A percentile compares a stretch with the other conserved stretches of the same genome.
These are phyloP conservation scores for Diutina mesorugosa DNA, from an alignment of 1,139 yeast species.

Conservation along the genomic window DNA sequence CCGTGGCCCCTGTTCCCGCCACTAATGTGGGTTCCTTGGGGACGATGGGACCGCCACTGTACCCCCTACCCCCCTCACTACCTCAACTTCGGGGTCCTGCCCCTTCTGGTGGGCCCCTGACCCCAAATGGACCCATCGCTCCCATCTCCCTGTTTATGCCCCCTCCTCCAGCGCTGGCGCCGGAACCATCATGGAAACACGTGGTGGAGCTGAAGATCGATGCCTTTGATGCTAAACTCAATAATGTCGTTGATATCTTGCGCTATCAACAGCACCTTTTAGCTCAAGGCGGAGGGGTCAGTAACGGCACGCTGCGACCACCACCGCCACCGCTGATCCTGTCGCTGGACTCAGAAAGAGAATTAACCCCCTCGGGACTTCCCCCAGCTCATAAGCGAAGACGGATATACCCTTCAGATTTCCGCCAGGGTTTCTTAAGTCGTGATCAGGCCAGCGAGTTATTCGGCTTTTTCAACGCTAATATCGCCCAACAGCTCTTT, in stretches of 20 bases:
- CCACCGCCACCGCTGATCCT: background rate
- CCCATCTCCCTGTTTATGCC: background rate
- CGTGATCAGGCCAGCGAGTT: constrained; percentile 36
- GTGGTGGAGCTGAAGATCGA: constrained; percentile 32
- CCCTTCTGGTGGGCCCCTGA: background rate
- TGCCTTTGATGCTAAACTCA: constrained; percentile 33
- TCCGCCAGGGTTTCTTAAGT: constrained; percentile 21
- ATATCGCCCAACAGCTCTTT: constrained; percentile 52
- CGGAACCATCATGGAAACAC: constrained; percentile 21
- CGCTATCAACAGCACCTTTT: constrained; percentile 3
- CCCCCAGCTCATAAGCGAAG: background rate
- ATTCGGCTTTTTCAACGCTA: constrained; percentile 37
- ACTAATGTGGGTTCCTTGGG: background rate
- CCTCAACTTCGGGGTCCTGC: background rate
- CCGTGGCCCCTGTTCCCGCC: background rate
- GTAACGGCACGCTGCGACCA: constrained; percentile 2
- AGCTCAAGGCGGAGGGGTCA: background rate
- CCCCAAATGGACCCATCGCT: background rate
- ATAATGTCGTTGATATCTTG: constrained; percentile 26
- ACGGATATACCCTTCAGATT: constrained; percentile 15
- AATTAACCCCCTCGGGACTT: background rate
- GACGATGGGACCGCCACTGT: background rate
- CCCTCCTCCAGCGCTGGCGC: constrained; percentile 4
- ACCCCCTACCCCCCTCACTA: background rate
- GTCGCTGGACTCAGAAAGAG: background rate